Conservation (phyloP, 2,329 filamentous ascomycete genomes). For the Apiospora malaysiana region DNA sequence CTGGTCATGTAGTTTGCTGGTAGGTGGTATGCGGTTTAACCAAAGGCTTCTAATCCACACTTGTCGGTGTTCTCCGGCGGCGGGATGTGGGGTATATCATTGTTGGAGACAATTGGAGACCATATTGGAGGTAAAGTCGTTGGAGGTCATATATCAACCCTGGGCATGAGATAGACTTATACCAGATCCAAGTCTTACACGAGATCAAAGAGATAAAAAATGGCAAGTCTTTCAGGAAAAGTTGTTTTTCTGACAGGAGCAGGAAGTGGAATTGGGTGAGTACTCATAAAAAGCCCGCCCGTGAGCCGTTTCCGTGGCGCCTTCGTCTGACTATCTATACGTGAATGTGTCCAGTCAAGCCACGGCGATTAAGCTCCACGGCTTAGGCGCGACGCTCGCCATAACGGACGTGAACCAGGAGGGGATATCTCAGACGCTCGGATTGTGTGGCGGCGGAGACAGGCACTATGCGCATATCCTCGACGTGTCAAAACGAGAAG, state of each 20-base stretch:
- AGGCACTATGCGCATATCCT: constrained; percentile 29
- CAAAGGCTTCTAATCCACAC: background rate
- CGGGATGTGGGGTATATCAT: background rate
- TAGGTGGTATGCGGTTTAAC: background rate
- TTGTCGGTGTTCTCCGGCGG: constrained; percentile 8
- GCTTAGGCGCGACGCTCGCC: constrained; percentile 34
- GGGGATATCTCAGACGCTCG: constrained; percentile 25
- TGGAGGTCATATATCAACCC: background rate
- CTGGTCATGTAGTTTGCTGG: background rate
- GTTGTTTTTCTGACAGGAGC: constrained; percentile 25
- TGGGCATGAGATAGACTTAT: background rate
- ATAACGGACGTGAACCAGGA: constrained; percentile 37
- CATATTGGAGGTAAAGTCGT: background rate
- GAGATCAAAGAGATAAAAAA: background rate
- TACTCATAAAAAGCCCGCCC: background rate
- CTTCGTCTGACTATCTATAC: background rate
- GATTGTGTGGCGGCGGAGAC: background rate
- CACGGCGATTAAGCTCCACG: constrained; percentile 35
- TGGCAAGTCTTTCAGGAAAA: constrained; percentile 19
- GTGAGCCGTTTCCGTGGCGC: background rate
- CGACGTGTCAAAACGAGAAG: constrained; percentile 36
- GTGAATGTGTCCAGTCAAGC: constrained; percentile 25
- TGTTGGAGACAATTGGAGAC: constrained; percentile 6
- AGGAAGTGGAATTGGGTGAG: constrained; percentile 28
- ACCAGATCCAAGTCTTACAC: background rate